A percentile compares a stretch with the other conserved stretches of the same genome.
These are phyloP conservation scores for Cryptococcus amylolentus DNA, from an alignment of 1,284 basidiomycete species.

Conservation along the genomic window DNA sequence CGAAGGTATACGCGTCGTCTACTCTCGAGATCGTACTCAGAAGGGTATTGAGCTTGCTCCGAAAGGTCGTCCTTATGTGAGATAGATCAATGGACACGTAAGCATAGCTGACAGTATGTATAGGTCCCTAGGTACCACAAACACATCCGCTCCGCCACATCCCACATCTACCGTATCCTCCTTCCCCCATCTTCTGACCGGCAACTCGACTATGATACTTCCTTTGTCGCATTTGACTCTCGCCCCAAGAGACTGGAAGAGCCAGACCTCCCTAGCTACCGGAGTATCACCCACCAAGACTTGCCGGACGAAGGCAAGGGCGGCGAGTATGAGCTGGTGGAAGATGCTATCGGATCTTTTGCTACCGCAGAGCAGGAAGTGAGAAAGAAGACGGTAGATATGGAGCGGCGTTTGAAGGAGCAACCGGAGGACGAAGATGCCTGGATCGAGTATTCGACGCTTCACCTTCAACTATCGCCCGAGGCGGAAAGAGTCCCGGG, in stretches of 20 bases:
- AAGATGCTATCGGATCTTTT: constrained; percentile 22
- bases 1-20: constrained; percentile 25
- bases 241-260: neutral
- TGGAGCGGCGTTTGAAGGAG: constrained; percentile 29
- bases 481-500: neutral
- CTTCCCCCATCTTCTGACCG: constrained; percentile 11
- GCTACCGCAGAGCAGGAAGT: constrained; percentile 33
- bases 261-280: constrained; percentile 12
- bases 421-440: constrained; percentile 29
- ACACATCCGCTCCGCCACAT: constrained; percentile 8
- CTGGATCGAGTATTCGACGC: constrained; percentile 42
- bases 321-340: constrained; percentile 14
- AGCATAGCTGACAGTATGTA: neutral
- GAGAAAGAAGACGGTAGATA: constrained; percentile 24
- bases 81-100: neutral
- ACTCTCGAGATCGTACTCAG: constrained; percentile 24
- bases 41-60: constrained; percentile 36
- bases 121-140: constrained; percentile 23
- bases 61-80: constrained; percentile 28
- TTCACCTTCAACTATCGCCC: constrained; percentile 32
- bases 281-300: constrained; percentile 7
- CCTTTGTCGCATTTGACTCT: constrained; percentile 12
- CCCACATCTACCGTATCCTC: constrained; percentile 19
- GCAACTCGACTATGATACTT: constrained; percentile 1
- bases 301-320: constrained; percentile 16